phyloP scores from a whole-genome alignment of 805 yeast species.

The Candida jianshihensis region DNA sequence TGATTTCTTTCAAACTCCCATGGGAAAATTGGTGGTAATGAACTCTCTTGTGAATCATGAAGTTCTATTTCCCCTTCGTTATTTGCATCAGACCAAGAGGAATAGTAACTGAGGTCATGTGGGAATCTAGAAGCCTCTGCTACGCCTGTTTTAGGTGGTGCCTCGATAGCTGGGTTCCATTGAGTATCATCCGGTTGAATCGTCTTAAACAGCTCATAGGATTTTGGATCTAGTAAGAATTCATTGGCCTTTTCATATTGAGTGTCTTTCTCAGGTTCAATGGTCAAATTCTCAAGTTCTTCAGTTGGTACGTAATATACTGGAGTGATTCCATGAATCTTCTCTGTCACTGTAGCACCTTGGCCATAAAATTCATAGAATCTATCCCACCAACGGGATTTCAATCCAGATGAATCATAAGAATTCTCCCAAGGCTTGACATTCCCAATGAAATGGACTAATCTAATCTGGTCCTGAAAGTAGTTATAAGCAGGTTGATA shows the following conservation, averaged over 20 bases:
- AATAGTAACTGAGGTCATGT: constrained; percentile 8
- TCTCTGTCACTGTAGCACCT: constrained; percentile 8
- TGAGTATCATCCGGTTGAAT: constrained; percentile 5
- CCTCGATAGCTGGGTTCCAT: constrained; percentile 40
- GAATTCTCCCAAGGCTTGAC: constrained; percentile 46
- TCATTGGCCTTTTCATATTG: constrained; percentile 3
- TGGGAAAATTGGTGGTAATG: constrained; percentile 24
- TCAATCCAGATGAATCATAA: constrained; percentile 10
- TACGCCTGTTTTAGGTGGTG: constrained; percentile 32
- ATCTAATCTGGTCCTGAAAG: constrained; percentile 37
- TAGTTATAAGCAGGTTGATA: constrained; percentile 62
- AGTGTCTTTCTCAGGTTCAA: background rate
- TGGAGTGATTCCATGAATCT: constrained; percentile 21
- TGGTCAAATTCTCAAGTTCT: background rate
- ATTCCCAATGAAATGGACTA: constrained; percentile 64
- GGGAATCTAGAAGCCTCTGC: constrained; percentile 23
- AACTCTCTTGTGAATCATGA: constrained; percentile 5
- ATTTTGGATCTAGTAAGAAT: constrained; percentile 16
- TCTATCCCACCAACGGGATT: constrained; percentile 19
- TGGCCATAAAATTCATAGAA: constrained; percentile 17
- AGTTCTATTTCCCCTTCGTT: constrained; percentile 3
- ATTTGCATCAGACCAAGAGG: constrained; percentile 15
- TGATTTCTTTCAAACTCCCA: constrained; percentile 21
- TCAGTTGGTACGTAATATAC: constrained; percentile 9
- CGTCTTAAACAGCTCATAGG: constrained; percentile 16